These are phyloP conservation scores for Elaeagnus macrophylla DNA, from an alignment of 306 rosid genomes.

Conservation along the genomic window DNA sequence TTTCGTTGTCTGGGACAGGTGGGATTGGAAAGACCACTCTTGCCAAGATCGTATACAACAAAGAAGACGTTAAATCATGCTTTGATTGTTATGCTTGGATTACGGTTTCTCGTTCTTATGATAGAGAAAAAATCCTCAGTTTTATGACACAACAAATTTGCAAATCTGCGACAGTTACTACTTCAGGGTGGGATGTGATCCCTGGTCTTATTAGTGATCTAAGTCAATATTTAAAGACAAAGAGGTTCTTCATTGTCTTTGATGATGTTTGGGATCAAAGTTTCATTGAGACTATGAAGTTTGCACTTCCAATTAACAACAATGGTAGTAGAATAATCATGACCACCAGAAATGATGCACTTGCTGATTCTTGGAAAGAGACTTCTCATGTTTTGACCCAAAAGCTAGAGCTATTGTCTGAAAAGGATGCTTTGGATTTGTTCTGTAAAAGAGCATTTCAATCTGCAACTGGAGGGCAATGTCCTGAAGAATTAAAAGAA, in stretches of 20 bases:
- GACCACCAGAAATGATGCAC: not conserved
- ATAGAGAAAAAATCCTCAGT: too few relatives aligned
- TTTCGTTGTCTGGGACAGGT: too few relatives aligned
- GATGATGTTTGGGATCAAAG: conserved; percentile 8
- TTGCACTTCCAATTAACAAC: not conserved
- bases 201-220: not conserved
- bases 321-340: conserved; percentile 4
- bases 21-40: too few relatives aligned
- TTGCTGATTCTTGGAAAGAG: not conserved
- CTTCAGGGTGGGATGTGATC: too few relatives aligned
- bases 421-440: not conserved
- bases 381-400: not conserved
- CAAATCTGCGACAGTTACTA: too few relatives aligned
- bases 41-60: too few relatives aligned
- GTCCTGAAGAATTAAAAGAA: conserved; percentile 3
- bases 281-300: not conserved
- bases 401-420: not conserved
- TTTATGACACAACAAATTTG: too few relatives aligned
- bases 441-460: not conserved
- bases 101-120: too few relatives aligned
- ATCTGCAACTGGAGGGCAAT: not conserved
- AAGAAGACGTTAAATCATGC: too few relatives aligned
- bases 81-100: too few relatives aligned
- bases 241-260: conserved; percentile 9
- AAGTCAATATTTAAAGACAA: not conserved